Evolutionary conservation across 495 filamentous ascomycete species (phyloP).

Genomic region (Neurospora terricola): DNA sequence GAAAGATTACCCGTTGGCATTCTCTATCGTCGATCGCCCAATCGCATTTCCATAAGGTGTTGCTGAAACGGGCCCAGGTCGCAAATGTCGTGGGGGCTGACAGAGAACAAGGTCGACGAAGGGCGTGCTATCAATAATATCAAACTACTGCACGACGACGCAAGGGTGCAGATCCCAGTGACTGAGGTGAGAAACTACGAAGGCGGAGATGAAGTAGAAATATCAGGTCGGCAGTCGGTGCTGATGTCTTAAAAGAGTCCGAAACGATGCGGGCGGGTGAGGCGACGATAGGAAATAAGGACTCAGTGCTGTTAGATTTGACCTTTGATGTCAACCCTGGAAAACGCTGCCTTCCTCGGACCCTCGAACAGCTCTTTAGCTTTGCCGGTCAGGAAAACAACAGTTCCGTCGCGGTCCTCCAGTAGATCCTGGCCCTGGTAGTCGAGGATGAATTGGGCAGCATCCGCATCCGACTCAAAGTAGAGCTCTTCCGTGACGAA

Average conservation of each 20-base stretch:
- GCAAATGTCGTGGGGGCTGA: not conserved
- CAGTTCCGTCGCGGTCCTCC: conserved; percentile 60
- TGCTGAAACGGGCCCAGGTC: not conserved
- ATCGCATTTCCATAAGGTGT: not conserved
- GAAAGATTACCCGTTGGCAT: not conserved
- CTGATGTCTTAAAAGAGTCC: not conserved
- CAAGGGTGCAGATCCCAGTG: not conserved
- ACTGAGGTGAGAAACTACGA: not conserved
- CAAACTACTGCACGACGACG: not conserved
- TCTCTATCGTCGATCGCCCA: not conserved
- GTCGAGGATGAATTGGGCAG: conserved; percentile 78
- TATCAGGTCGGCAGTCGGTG: not conserved
- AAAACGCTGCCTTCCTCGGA: conserved; percentile 60
- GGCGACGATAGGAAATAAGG: not conserved
- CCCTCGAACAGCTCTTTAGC: conserved; percentile 62
- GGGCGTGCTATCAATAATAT: not conserved
- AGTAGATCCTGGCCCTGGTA: conserved; percentile 66
- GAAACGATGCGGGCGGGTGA: not conserved
- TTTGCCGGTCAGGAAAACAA: conserved; percentile 68
- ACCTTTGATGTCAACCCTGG: conserved; percentile 90
- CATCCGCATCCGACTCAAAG: conserved; percentile 87
- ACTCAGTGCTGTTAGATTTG: conserved; percentile 57
- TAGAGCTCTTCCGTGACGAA: conserved; percentile 93
- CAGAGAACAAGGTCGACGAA: not conserved
- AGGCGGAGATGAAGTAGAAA: not conserved